phyloP scores from a whole-genome alignment of 768 basidiomycete species.

The Gelatoporia subvermispora region DNA sequence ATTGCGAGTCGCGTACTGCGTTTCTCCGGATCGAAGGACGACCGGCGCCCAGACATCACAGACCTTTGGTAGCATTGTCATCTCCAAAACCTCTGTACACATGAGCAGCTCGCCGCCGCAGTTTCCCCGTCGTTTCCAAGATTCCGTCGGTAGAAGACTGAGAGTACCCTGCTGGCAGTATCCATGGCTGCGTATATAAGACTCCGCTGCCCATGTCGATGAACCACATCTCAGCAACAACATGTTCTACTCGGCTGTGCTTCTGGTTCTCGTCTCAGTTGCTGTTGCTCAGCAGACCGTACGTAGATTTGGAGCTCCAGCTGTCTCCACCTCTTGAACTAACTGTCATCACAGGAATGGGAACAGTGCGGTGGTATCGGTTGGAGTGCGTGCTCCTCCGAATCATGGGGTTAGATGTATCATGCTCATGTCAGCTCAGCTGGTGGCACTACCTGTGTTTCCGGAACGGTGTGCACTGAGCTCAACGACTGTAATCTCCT shows the following conservation, averaged over 20 bases:
- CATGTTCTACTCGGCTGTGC: constrained; percentile 19
- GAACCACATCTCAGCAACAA: constrained; percentile 1
- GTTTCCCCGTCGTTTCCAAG: no score
- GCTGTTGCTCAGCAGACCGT: constrained; percentile 19
- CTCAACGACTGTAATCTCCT: constrained; percentile 20
- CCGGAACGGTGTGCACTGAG: constrained; percentile 23
- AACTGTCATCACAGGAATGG: constrained; percentile 11
- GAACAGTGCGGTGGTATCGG: constrained; percentile 25
- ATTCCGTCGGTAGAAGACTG: no score
- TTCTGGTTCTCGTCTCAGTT: constrained; percentile 16
- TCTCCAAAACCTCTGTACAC: no score
- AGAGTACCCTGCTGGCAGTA: no score
- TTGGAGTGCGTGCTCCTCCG: constrained; percentile 16
- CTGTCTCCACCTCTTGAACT: background rate
- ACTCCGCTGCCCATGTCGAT: background rate
- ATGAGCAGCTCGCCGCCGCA: no score
- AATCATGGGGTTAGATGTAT: no score
- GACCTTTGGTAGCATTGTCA: no score
- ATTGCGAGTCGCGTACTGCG: no score
- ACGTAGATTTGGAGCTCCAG: background rate
- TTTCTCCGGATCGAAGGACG: no score
- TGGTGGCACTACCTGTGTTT: constrained; percentile 23
- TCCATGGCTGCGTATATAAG: constrained; percentile 7
- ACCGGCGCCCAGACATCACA: no score
- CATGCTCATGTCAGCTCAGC: constrained; percentile 5